phyloP scores from a whole-genome alignment of 2,329 filamentous ascomycete genomes.

The Achaetomium macrosporum region DNA sequence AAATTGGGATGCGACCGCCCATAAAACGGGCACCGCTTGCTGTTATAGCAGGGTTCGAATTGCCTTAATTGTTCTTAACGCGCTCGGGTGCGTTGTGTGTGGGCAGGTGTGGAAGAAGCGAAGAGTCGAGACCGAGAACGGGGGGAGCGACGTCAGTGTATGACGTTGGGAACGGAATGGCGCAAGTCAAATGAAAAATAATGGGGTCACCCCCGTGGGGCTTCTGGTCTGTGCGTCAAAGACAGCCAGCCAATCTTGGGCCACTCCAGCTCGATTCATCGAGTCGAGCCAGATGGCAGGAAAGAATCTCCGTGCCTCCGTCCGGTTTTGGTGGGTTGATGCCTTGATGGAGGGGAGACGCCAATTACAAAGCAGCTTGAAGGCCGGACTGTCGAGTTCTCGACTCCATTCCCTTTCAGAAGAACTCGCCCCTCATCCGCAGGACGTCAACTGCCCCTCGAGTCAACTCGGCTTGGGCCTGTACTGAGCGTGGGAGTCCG shows the following conservation, averaged over 20 bases:
- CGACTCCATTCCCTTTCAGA: too few relatives aligned
- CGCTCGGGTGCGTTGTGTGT: conserved; percentile 1
- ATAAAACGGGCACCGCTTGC: conserved; percentile 21
- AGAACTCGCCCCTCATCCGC: too few relatives aligned
- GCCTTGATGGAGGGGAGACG: too few relatives aligned
- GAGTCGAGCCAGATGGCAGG: too few relatives aligned
- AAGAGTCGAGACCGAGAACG: conserved; percentile 23
- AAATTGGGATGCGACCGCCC: background rate
- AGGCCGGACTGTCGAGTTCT: too few relatives aligned
- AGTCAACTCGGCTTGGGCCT: too few relatives aligned
- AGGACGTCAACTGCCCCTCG: too few relatives aligned
- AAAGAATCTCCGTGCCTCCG: too few relatives aligned
- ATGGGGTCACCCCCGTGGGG: conserved; percentile 20
- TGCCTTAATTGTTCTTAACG: too few relatives aligned
- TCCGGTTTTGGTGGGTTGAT: too few relatives aligned
- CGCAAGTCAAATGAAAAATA: conserved; percentile 26
- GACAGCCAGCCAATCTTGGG: background rate
- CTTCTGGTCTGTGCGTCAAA: conserved; percentile 9
- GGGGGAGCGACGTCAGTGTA: conserved; percentile 28
- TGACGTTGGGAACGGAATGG: conserved; percentile 28
- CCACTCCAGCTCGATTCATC: background rate
- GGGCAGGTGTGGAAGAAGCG: conserved; percentile 8
- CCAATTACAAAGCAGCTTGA: too few relatives aligned
- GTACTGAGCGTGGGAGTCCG: too few relatives aligned
- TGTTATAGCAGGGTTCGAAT: conserved; percentile 14